Conservation (phyloP, 768 basidiomycete species). For the Nidularia pulvinata region DNA sequence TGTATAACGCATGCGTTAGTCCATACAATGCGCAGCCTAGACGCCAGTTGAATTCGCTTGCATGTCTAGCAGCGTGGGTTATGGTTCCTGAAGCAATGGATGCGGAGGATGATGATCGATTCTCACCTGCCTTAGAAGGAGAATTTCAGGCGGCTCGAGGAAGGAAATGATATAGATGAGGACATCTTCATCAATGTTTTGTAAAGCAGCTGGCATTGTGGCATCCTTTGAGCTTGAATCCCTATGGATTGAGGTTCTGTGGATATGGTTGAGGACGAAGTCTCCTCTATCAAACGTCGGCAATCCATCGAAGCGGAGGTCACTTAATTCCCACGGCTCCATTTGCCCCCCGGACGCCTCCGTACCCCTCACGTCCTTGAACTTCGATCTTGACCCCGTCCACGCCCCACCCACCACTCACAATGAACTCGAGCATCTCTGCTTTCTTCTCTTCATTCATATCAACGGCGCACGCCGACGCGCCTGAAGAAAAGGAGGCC, state of each 20-base stretch:
- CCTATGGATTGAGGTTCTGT: too few species aligned
- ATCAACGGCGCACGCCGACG: constrained; percentile 40
- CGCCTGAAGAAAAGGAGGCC: constrained; percentile 30
- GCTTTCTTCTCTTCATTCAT: constrained; percentile 47
- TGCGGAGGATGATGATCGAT: neutral
- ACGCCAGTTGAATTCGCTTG: constrained; percentile 40
- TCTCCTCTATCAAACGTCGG: too few species aligned
- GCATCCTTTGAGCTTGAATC: too few species aligned
- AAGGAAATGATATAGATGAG: neutral
- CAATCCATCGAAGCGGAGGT: too few species aligned
- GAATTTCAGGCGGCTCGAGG: neutral
- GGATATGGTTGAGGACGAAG: too few species aligned
- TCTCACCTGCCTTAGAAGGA: neutral
- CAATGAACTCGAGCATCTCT: constrained; percentile 34
- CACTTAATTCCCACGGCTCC: too few species aligned
- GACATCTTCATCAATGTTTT: neutral
- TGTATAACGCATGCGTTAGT: constrained; percentile 41
- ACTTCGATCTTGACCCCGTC: too few species aligned
- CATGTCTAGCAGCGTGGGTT: constrained; percentile 39
- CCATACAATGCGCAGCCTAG: constrained; percentile 56
- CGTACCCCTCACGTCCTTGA: too few species aligned
- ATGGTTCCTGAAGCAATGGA: neutral
- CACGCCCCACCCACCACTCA: neutral
- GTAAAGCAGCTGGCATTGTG: too few species aligned
- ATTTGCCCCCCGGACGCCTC: too few species aligned